Evolutionary conservation across 352 stramenopile genomes (phyloP).

Genomic region (Globisporangium heterothallicum): DNA sequence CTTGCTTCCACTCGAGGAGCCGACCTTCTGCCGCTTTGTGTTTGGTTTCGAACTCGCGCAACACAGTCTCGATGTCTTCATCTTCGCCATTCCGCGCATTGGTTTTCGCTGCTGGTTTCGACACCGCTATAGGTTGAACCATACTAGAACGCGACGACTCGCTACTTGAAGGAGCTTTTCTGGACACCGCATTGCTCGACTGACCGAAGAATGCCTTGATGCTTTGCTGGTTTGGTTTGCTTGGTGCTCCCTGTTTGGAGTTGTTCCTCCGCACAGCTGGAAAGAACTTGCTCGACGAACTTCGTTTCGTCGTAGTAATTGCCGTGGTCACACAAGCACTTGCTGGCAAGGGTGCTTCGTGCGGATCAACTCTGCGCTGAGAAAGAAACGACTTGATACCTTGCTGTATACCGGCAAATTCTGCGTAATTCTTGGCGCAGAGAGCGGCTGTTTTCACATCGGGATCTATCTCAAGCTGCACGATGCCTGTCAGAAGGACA

Average conservation of each 20-base stretch:
- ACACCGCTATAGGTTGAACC: too few relatives aligned
- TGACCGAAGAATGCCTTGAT: slow-evolving; percentile 53
- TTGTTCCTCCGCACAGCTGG: not conserved
- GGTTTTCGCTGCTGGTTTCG: not conserved
- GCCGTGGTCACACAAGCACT: too few relatives aligned
- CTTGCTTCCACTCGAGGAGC: slow-evolving; percentile 54
- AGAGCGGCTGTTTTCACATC: slow-evolving; percentile 31
- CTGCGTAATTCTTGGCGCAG: slow-evolving; percentile 63
- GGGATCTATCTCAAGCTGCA: slow-evolving; percentile 23
- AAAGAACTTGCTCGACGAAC: not conserved
- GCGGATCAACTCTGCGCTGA: slow-evolving; percentile 1
- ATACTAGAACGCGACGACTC: not conserved
- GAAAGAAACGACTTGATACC: slow-evolving; percentile 45
- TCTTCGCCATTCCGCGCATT: not conserved
- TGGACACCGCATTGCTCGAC: not conserved
- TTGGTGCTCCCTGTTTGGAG: not conserved
- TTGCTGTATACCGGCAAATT: slow-evolving; percentile 78
- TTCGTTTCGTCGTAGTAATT: too few relatives aligned
- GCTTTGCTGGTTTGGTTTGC: slow-evolving; percentile 21
- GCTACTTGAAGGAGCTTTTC: not conserved
- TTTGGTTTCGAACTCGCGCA: slow-evolving; percentile 23
- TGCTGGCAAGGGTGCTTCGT: not conserved
- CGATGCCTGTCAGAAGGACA: slow-evolving; percentile 39
- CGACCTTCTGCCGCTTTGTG: slow-evolving; percentile 20
- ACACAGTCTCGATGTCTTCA: slow-evolving; percentile 8